Evolutionary conservation across 345 rosid genomes (phyloP).

Genomic region (Syzygium jambos): DNA sequence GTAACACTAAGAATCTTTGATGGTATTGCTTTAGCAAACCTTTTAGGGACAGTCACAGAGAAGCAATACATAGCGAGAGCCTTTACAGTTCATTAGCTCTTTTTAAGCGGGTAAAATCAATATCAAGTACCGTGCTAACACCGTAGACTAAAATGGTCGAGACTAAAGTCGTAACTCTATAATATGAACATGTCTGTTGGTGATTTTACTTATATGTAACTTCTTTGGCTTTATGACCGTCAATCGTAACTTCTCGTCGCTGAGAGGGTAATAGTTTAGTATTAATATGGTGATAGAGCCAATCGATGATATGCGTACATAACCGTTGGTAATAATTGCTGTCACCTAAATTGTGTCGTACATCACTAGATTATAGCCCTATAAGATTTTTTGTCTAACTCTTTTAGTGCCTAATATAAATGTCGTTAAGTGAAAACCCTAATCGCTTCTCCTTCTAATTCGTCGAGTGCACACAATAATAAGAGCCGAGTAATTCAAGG

Average conservation of each 20-base stretch:
- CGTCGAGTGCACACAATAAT: neutral
- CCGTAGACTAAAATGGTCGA: fast-evolving
- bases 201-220: neutral
- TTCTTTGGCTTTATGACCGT: neutral
- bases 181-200: neutral
- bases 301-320: neutral
- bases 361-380: neutral
- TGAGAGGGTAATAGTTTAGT: neutral
- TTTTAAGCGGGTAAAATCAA: neutral
- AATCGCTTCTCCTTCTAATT: neutral
- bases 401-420: neutral
- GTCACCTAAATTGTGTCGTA: neutral
- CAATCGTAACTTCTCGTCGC: neutral
- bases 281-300: neutral
- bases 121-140: neutral
- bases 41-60: neutral
- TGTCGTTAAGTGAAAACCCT: neutral
- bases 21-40: neutral
- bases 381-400: neutral
- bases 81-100: neutral
- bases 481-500: neutral
- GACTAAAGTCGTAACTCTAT: neutral
- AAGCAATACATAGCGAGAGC: neutral
- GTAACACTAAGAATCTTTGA: neutral
- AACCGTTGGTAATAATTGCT: neutral